phyloP scores from a whole-genome alignment of 352 stramenopile genomes.

The Pythium pectinolyticum region DNA sequence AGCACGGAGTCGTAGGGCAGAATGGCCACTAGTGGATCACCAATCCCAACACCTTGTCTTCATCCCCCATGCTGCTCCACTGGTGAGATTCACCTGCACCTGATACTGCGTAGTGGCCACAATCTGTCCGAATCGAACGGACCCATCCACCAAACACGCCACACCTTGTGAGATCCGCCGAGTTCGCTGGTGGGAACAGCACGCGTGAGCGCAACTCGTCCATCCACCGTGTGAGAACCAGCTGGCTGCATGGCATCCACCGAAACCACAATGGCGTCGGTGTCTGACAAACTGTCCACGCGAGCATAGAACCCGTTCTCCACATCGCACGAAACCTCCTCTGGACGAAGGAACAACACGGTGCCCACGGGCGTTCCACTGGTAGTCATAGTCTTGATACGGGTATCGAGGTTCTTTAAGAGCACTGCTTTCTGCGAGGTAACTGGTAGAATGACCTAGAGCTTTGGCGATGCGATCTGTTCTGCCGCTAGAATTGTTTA shows the following conservation, averaged over 20 bases:
- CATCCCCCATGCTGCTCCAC: not conserved
- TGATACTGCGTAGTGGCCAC: too few species aligned
- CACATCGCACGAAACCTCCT: not conserved
- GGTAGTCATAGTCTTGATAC: not conserved
- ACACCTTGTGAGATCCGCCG: not conserved
- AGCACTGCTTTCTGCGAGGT: constrained; percentile 1
- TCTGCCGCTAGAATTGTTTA: too few species aligned
- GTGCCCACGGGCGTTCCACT: not conserved
- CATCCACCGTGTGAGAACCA: not conserved
- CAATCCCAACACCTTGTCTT: not conserved
- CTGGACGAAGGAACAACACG: not conserved
- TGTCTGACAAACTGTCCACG: not conserved
- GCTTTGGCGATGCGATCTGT: too few species aligned
- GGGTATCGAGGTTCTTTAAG: not conserved
- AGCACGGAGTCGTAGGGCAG: not conserved
- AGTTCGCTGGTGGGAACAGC: not conserved
- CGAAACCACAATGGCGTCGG: not conserved
- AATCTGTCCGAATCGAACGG: too few species aligned
- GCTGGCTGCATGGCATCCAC: not conserved
- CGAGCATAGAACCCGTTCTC: not conserved
- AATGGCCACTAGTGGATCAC: not conserved
- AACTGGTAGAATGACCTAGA: not conserved
- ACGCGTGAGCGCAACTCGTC: not conserved
- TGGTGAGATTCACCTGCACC: not conserved
- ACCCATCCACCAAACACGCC: not conserved